Evolutionary conservation across 2,329 filamentous ascomycete species (phyloP).

Genomic region (Sporothrix schenckii): DNA sequence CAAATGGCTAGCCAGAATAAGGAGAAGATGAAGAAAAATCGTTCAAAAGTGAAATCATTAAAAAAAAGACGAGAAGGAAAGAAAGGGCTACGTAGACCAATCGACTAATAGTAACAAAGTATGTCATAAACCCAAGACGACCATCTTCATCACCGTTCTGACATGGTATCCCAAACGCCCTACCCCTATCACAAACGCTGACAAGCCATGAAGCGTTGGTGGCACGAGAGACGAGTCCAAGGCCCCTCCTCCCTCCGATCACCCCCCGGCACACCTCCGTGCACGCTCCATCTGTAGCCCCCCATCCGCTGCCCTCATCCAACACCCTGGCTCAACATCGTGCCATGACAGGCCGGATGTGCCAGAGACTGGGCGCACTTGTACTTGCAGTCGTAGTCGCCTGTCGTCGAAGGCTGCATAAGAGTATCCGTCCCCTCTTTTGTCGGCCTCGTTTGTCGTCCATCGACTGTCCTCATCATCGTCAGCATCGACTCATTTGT

Average conservation of each 20-base stretch:
- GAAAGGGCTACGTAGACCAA: background rate
- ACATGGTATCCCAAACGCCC: background rate
- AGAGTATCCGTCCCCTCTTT: slow-evolving; percentile 14
- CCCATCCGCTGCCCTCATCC: background rate
- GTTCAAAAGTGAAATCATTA: background rate
- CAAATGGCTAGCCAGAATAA: background rate
- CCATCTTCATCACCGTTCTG: background rate
- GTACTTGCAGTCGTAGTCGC: background rate
- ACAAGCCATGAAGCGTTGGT: slow-evolving; percentile 17
- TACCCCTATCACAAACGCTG: background rate
- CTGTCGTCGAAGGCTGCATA: slow-evolving; percentile 5
- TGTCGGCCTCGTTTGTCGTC: background rate
- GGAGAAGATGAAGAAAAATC: background rate
- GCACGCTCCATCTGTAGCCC: background rate
- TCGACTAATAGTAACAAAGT: no score
- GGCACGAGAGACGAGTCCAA: background rate
- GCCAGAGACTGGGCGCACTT: background rate
- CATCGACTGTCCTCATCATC: background rate
- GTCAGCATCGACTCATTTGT: slow-evolving; percentile 1
- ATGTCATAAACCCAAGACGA: no score
- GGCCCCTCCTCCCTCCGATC: background rate
- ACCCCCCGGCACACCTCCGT: slow-evolving; percentile 8
- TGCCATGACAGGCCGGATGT: slow-evolving; percentile 11
- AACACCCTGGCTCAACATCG: slow-evolving; percentile 21
- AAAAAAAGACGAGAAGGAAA: background rate